phyloP scores from a whole-genome alignment of 306 rosid species.

The Lablab purpureus region DNA sequence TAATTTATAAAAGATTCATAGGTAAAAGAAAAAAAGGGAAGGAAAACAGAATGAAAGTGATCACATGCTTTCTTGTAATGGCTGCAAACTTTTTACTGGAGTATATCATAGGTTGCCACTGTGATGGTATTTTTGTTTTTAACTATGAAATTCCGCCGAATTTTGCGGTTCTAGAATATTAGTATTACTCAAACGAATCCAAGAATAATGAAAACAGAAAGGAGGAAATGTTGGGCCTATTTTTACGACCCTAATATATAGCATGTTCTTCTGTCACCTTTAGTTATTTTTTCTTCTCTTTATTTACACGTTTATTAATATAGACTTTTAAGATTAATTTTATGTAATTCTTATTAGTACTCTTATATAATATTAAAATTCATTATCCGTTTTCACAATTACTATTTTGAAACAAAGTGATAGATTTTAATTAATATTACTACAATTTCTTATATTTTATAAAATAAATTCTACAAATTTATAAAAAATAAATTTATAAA shows the following conservation, averaged over 20 bases:
- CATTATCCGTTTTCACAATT: no score
- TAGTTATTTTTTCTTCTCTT: neutral
- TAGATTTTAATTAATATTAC: no score
- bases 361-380: no score
- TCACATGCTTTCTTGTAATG: neutral
- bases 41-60: neutral
- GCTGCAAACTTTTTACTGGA: neutral
- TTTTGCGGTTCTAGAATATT: conserved; percentile 49
- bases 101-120: conserved; percentile 35
- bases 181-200: neutral
- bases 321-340: neutral
- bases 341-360: neutral
- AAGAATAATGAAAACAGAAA: neutral
- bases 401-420: no score
- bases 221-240: conserved; percentile 32
- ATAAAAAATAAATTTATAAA: no score
- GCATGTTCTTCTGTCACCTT: neutral
- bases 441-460: no score
- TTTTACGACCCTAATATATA: conserved; percentile 23
- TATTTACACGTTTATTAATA: neutral
- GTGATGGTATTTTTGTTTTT: conserved; percentile 6
- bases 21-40: neutral
- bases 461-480: no score
- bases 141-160: conserved; percentile 47
- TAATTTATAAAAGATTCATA: neutral